Evolutionary conservation across 495 filamentous ascomycete genomes (phyloP).

Genomic region (Pyrenula massariospora): DNA sequence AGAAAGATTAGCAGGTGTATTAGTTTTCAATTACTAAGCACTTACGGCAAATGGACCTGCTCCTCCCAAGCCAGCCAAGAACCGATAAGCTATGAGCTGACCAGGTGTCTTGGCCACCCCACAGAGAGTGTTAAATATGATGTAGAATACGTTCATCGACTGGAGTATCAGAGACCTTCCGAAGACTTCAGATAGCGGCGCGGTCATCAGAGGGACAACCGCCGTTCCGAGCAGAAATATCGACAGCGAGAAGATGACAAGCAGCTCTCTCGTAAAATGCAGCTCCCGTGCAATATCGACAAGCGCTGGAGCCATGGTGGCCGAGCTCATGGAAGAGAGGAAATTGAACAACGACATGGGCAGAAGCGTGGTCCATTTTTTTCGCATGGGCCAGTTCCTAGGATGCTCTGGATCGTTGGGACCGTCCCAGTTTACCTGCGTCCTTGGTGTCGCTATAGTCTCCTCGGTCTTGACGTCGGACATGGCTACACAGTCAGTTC

Average conservation of each 20-base stretch:
- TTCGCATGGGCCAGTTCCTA: conserved; percentile 39
- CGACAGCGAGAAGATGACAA: conserved; percentile 50
- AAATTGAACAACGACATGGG: conserved; percentile 7
- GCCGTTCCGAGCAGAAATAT: conserved; percentile 66
- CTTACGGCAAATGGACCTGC: conserved; percentile 36
- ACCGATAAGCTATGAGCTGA: conserved; percentile 33
- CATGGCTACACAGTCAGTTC: too few species aligned
- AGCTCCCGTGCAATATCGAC: conserved; percentile 45
- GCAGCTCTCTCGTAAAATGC: conserved; percentile 40
- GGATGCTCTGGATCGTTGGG: conserved; percentile 46
- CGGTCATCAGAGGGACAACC: conserved; percentile 42
- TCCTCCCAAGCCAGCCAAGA: conserved; percentile 31
- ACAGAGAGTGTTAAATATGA: conserved; percentile 34
- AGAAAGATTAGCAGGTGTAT: too few species aligned
- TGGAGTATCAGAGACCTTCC: conserved; percentile 35
- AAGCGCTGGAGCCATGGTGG: conserved; percentile 64
- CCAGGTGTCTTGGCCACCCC: conserved; percentile 25
- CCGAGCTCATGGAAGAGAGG: conserved; percentile 39
- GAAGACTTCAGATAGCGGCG: conserved; percentile 48
- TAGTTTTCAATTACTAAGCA: too few species aligned
- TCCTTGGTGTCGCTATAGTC: too few species aligned
- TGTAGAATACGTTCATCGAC: conserved; percentile 25
- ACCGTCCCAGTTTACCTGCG: conserved; percentile 45
- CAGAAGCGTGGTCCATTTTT: conserved; percentile 51
- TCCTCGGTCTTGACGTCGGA: too few species aligned